phyloP scores from a whole-genome alignment of 352 stramenopile species.

The Globisporangium megalacanthum region DNA sequence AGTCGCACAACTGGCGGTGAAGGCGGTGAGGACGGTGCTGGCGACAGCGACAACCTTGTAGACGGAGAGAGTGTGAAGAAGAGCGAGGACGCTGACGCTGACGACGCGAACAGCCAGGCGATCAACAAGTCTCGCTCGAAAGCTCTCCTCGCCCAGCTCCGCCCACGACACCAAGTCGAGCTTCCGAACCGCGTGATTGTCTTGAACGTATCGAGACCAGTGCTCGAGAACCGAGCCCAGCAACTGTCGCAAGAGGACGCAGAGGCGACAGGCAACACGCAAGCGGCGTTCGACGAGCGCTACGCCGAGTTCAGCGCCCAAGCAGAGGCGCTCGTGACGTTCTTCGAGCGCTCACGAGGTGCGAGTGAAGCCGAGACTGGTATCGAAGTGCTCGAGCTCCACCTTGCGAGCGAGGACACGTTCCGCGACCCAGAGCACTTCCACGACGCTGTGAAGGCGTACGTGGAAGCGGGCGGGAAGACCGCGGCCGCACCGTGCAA shows the following conservation, averaged over 20 bases:
- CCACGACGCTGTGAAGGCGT: slow-evolving; percentile 46
- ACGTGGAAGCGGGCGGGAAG: slow-evolving; percentile 70
- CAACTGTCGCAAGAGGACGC: slow-evolving; percentile 47
- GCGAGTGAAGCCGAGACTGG: slow-evolving; percentile 11
- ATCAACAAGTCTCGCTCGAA: slow-evolving; percentile 33
- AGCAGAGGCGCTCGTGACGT: slow-evolving; percentile 45
- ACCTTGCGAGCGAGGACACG: slow-evolving; percentile 35
- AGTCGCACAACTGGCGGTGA: slow-evolving; percentile 7
- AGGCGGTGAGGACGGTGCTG: slow-evolving; percentile 8
- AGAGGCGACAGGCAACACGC: slow-evolving; percentile 54
- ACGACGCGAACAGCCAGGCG: slow-evolving; percentile 6
- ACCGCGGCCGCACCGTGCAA: slow-evolving; percentile 50
- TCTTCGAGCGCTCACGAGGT: slow-evolving; percentile 43
- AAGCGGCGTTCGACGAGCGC: slow-evolving; percentile 41
- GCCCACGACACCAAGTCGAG: slow-evolving; percentile 30
- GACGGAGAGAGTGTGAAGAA: slow-evolving; percentile 8
- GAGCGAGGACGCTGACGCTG: slow-evolving; percentile 15
- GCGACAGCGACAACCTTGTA: slow-evolving; percentile 11
- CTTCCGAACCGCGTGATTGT: slow-evolving; percentile 69
- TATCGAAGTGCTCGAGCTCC: slow-evolving; percentile 69
- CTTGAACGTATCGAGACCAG: slow-evolving; percentile 33
- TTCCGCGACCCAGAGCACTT: slow-evolving; percentile 37
- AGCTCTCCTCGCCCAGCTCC: slow-evolving; percentile 35
- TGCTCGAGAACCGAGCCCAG: slow-evolving; percentile 60
- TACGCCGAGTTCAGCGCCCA: slow-evolving; percentile 42